phyloP scores from a whole-genome alignment of 2,329 filamentous ascomycete species.

The Fusarium anguioides region DNA sequence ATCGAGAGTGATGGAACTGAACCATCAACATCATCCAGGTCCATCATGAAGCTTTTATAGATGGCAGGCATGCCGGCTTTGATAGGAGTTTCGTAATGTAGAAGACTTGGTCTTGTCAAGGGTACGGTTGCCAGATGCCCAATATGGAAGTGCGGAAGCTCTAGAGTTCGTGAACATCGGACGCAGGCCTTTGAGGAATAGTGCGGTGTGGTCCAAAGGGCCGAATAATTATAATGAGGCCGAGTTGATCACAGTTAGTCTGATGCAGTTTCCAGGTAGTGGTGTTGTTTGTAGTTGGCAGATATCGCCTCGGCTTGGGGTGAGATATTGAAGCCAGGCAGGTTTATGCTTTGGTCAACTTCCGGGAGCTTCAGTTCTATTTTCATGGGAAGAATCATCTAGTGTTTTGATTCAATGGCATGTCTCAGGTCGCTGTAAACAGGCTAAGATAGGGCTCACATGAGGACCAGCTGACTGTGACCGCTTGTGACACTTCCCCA shows the following conservation, averaged over 20 bases:
- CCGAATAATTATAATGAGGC: conserved; percentile 41
- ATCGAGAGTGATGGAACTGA: conserved; percentile 42
- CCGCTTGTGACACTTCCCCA: conserved; percentile 2
- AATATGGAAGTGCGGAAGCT: conserved; percentile 37
- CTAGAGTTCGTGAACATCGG: conserved; percentile 16
- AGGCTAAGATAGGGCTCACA: not conserved
- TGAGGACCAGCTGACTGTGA: not conserved
- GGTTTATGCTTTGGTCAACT: not conserved
- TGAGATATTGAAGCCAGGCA: not conserved
- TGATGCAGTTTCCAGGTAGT: conserved; percentile 17
- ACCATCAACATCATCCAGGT: conserved; percentile 39
- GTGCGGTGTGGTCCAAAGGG: conserved; percentile 44
- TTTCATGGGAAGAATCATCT: not conserved
- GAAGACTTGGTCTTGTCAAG: not conserved
- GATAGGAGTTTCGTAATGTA: not conserved
- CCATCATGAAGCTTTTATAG: conserved; percentile 44
- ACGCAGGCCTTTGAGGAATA: conserved; percentile 35
- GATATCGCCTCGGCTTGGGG: conserved; percentile 14
- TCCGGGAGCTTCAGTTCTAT: not conserved
- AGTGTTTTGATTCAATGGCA: not conserved
- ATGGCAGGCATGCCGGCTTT: conserved; percentile 2
- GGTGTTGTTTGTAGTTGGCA: conserved; percentile 9
- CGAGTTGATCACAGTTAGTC: conserved; percentile 17
- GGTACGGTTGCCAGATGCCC: conserved; percentile 22
- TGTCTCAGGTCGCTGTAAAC: not conserved